Percentiles rank a stretch among this genome's conserved stretches.
These are phyloP conservation scores for Truncatella angustata DNA, from an alignment of 2,329 filamentous ascomycete species.

Conservation along the genomic window DNA sequence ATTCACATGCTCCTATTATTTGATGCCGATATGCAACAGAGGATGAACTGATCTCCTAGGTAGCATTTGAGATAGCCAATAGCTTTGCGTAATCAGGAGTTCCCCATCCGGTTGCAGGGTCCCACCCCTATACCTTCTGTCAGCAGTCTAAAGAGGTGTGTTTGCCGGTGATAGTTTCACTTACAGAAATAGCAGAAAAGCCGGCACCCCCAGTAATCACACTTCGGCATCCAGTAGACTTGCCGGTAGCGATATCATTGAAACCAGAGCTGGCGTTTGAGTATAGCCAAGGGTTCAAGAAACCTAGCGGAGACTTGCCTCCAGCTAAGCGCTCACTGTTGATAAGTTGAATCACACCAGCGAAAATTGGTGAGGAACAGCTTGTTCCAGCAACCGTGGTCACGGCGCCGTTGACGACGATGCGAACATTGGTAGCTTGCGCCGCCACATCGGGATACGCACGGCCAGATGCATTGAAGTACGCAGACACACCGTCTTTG, in stretches of 20 bases:
- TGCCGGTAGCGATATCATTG: slow-evolving; percentile 39
- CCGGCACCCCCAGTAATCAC: slow-evolving; percentile 1
- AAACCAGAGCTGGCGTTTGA: slow-evolving; percentile 37
- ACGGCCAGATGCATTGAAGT: slow-evolving; percentile 34
- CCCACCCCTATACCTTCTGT: slow-evolving; percentile 25
- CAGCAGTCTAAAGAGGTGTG: no score
- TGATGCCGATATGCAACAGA: not conserved
- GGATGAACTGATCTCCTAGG: not conserved
- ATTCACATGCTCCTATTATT: not conserved
- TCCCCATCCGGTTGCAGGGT: slow-evolving; percentile 31
- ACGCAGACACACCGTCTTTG: slow-evolving; percentile 19
- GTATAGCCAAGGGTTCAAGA: slow-evolving; percentile 47
- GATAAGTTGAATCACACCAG: slow-evolving; percentile 51
- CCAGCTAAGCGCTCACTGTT: slow-evolving; percentile 51
- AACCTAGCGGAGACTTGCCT: slow-evolving; percentile 50
- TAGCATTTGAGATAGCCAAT: slow-evolving; percentile 1
- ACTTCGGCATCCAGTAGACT: slow-evolving; percentile 36
- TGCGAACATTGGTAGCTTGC: slow-evolving; percentile 38
- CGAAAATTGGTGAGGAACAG: slow-evolving; percentile 54
- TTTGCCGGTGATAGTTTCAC: slow-evolving; percentile 10
- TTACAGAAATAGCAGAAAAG: slow-evolving; percentile 3
- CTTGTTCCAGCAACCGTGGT: slow-evolving; percentile 26
- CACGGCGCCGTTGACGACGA: slow-evolving; percentile 33
- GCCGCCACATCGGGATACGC: slow-evolving; percentile 53
- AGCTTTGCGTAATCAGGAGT: slow-evolving; percentile 19